phyloP scores from a whole-genome alignment of 257 asterid genomes.

The Thymus quinquecostatus region DNA sequence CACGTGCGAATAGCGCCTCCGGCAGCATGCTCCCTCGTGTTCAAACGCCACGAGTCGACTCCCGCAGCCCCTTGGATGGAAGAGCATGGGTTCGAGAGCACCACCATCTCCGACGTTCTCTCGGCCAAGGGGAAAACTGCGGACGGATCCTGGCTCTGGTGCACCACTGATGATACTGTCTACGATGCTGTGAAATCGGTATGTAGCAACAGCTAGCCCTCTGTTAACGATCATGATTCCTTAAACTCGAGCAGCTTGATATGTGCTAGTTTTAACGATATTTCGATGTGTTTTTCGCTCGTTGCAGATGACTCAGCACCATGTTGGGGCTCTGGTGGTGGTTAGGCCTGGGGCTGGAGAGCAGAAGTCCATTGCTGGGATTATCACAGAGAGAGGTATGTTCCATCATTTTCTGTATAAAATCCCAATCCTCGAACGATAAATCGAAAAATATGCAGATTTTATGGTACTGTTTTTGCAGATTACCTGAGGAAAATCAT shows the following conservation, averaged over 20 bases:
- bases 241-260: neutral
- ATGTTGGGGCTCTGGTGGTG: conserved; percentile 97
- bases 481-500: conserved; percentile 96
- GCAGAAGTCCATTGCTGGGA: conserved; percentile 77
- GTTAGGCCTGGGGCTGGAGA: conserved; percentile 91
- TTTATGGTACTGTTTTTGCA: conserved; percentile 34
- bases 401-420: neutral
- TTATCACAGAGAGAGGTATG: conserved; percentile 64
- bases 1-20: conserved; percentile 68
- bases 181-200: conserved; percentile 97
- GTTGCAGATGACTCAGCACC: conserved; percentile 89
- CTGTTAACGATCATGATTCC: neutral
- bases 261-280: neutral
- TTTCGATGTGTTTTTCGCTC: neutral
- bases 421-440: neutral
- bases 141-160: conserved; percentile 99
- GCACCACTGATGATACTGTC: conserved; percentile 85
- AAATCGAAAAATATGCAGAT: neutral
- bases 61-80: conserved; percentile 72
- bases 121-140: conserved; percentile 75
- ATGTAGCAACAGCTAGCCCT: neutral
- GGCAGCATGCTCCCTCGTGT: conserved; percentile 42
- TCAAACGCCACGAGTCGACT: conserved; percentile 58
- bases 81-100: conserved; percentile 94
- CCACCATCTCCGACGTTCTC: conserved; percentile 72